Evolutionary conservation across 176 grass and related monocot genomes (phyloP).

Genomic region (Pontederia paniculata): DNA sequence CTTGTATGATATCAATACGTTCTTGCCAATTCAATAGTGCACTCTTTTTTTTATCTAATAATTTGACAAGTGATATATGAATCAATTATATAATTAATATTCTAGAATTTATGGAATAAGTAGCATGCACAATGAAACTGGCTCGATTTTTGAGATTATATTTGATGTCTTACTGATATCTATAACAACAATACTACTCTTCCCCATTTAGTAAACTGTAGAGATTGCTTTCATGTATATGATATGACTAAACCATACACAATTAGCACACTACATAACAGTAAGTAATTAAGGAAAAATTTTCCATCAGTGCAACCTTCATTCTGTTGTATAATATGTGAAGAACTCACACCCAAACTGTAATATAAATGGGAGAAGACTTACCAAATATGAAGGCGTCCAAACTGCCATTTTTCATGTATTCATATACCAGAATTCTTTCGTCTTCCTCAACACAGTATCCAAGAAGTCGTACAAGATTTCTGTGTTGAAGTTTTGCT

Average conservation of each 20-base stretch:
- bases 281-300: too few relatives aligned
- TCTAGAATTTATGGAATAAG: background rate
- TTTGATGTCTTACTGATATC: too few relatives aligned
- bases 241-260: too few relatives aligned
- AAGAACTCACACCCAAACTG: too few relatives aligned
- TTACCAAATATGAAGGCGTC: slow-evolving; percentile 51
- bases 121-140: background rate
- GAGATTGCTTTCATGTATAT: too few relatives aligned
- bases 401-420: slow-evolving; percentile 57
- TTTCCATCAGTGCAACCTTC: too few relatives aligned
- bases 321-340: too few relatives aligned
- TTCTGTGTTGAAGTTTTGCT: slow-evolving; percentile 54
- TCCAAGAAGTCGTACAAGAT: slow-evolving; percentile 54
- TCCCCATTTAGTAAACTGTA: too few relatives aligned
- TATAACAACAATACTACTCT: too few relatives aligned
- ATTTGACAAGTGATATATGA: too few relatives aligned
- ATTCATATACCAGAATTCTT: slow-evolving; percentile 41
- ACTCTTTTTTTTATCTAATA: slow-evolving; percentile 24
- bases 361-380: background rate
- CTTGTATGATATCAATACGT: slow-evolving; percentile 41
- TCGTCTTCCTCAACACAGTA: slow-evolving; percentile 39
- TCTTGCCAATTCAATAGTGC: slow-evolving; percentile 24
- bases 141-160: background rate
- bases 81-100: too few relatives aligned
- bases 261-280: too few relatives aligned